These are phyloP conservation scores for Cercospora sojina DNA, from an alignment of 2,329 filamentous ascomycete genomes.

Conservation along the genomic window DNA sequence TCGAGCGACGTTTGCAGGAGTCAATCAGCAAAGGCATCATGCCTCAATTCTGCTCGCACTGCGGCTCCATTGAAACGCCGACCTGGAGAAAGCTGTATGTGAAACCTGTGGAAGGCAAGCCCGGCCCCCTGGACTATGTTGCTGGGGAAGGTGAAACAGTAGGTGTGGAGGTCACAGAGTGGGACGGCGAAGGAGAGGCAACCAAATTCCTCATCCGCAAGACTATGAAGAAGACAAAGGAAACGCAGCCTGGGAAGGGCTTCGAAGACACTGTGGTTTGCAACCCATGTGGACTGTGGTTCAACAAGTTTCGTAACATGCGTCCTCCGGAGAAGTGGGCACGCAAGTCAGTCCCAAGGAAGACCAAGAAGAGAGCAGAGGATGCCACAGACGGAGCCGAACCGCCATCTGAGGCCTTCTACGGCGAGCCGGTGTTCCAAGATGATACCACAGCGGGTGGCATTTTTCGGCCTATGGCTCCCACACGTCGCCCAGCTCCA, in stretches of 20 bases:
- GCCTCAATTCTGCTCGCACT: slow-evolving; percentile 88
- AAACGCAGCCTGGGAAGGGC: slow-evolving; percentile 33
- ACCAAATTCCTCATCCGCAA: slow-evolving; percentile 73
- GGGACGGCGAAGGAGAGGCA: slow-evolving; percentile 62
- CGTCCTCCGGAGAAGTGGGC: slow-evolving; percentile 83
- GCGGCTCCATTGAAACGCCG: slow-evolving; percentile 90
- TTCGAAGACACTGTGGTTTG: slow-evolving; percentile 78
- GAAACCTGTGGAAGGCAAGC: slow-evolving; percentile 69
- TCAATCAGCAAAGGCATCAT: slow-evolving; percentile 75
- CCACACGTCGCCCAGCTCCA: slow-evolving; percentile 26
- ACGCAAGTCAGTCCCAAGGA: slow-evolving; percentile 29
- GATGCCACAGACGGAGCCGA: slow-evolving; percentile 34
- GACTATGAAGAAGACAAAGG: slow-evolving; percentile 63
- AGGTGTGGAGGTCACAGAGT: slow-evolving; percentile 67
- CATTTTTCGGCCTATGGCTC: slow-evolving; percentile 6
- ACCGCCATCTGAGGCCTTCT: slow-evolving; percentile 37
- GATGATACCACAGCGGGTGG: slow-evolving; percentile 25
- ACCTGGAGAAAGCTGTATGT: slow-evolving; percentile 94
- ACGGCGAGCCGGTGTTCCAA: slow-evolving; percentile 32
- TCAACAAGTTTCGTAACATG: slow-evolving; percentile 82
- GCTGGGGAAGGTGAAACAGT: slow-evolving; percentile 72
- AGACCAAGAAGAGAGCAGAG: slow-evolving; percentile 32
- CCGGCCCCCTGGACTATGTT: slow-evolving; percentile 68
- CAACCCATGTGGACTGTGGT: slow-evolving; percentile 95
- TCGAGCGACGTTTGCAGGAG: slow-evolving; percentile 55